Conservation (phyloP, 352 stramenopile genomes). For the Phytophthora pluvialis region DNA sequence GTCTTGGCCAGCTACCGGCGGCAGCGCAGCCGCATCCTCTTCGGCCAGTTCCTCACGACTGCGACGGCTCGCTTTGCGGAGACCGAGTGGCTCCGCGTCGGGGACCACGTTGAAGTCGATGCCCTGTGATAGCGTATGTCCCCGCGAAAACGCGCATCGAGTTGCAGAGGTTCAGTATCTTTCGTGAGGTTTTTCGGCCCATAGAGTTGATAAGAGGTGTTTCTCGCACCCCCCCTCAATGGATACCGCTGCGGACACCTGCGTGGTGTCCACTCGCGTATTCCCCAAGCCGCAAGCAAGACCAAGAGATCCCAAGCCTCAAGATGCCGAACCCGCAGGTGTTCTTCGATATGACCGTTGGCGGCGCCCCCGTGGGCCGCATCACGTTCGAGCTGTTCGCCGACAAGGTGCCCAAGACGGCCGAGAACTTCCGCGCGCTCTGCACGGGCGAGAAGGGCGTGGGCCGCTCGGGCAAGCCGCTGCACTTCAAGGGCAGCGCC, state of each 20-base stretch:
- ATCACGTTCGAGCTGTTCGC: conserved; percentile 91
- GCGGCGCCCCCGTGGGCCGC: conserved; percentile 88
- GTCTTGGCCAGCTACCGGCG: conserved; percentile 78
- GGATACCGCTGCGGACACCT: conserved; percentile 8
- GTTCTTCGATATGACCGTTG: conserved; percentile 99
- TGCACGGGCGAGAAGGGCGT: conserved; percentile 98
- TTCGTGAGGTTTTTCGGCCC: conserved; percentile 23
- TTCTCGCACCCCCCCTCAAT: conserved; percentile 10
- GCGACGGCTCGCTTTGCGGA: conserved; percentile 2
- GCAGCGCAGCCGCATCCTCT: conserved; percentile 80
- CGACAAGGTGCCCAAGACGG: conserved; percentile 93
- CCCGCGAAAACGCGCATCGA: conserved; percentile 16
- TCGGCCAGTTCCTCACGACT: conserved; percentile 76
- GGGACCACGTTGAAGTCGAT: conserved; percentile 35
- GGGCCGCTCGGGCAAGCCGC: conserved; percentile 72
- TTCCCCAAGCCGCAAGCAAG: conserved; percentile 44
- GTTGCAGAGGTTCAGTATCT: conserved; percentile 25
- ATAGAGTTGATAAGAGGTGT: conserved; percentile 31
- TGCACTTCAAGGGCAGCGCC: conserved; percentile 85
- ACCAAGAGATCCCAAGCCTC: conserved; percentile 18
- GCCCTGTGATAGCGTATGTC: background rate
- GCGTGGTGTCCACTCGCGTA: conserved; percentile 30
- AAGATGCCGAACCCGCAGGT: conserved; percentile 93
- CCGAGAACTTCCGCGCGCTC: conserved; percentile 98
- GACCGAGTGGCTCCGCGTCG: conserved; percentile 49